Evolutionary conservation across 805 yeast species (phyloP).

Genomic region (Pichia exigua): DNA sequence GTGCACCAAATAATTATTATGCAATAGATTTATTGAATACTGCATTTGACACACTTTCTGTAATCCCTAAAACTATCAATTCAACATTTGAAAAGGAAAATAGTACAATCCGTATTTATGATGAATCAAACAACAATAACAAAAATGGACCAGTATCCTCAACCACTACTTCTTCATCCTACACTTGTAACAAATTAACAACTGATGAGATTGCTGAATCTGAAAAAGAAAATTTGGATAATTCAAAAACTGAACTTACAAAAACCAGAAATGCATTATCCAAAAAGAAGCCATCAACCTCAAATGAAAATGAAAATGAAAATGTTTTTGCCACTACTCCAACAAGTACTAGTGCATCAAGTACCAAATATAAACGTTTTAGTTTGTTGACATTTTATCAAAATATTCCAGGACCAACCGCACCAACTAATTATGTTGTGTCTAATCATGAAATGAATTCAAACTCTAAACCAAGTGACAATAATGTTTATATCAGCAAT

Average conservation of each 20-base stretch:
- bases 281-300: not conserved
- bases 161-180: not conserved
- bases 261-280: not conserved
- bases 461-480: not conserved
- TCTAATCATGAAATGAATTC: not conserved
- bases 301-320: not conserved
- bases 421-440: conserved; percentile 3
- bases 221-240: not conserved
- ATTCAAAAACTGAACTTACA: not conserved
- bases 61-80: not conserved
- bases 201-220: conserved; percentile 3
- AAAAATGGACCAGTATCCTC: not conserved
- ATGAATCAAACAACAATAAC: not conserved
- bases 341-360: conserved; percentile 4
- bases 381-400: conserved; percentile 28
- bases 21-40: conserved; percentile 28
- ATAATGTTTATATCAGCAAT: not conserved
- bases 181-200: not conserved
- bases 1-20: conserved; percentile 17
- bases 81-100: not conserved
- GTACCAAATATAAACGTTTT: conserved; percentile 25
- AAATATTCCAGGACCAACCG: conserved; percentile 11
- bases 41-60: conserved; percentile 22
- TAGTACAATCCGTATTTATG: conserved; percentile 14
- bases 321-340: not conserved